Evolutionary conservation across 805 yeast species (phyloP), one percentile per base, ranked within the genome.

Genomic region (Kuraishia floccosa): DNA sequence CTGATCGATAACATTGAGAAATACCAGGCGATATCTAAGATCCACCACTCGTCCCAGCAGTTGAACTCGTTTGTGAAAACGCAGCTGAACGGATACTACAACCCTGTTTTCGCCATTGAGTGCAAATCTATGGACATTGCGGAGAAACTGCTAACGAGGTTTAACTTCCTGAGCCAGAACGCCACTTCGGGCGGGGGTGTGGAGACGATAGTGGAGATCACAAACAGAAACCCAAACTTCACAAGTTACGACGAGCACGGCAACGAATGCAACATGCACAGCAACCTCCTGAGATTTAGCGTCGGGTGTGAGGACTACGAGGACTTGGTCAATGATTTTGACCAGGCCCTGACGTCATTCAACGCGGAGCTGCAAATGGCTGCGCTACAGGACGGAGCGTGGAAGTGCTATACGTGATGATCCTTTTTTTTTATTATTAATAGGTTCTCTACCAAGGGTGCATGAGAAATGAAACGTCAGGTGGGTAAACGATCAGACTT

Each of bases 291-390:
- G 29, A 49, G 76, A 37, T 54, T 69, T 25, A 65, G 72, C 37
- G 56, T 68, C n/a, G 76, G 76, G 3, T 59, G 70, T 32, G 76
- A 70, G 38, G 65, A 68, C 41, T 54, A 55, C 24, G 63, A 63
- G 17, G 76, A 70, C 46, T 58, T 69, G 34, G 58, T 67, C 16
- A 58, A 56, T 26, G 76, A 70, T 44, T 50, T 68, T 8, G 54
- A 51, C 32, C 58, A 47, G 17, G 72, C 72, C 2, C 39, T 65
- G 17, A 35, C 39, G 35, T 18, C 33, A 16, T 26, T 26, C 27
- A 24, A 24, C 14, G 27, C 14, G 27, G 13, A 24, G n/a, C 17
- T 13, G 17, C 7, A n/a, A 16, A 10, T 7, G 22, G 22, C 22
- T 7, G 7, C 9, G 22, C 9, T 7, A 10, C 22, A 19, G 22